phyloP scores from a whole-genome alignment of 1,284 basidiomycete species.

The Entoloma clypeatum region DNA sequence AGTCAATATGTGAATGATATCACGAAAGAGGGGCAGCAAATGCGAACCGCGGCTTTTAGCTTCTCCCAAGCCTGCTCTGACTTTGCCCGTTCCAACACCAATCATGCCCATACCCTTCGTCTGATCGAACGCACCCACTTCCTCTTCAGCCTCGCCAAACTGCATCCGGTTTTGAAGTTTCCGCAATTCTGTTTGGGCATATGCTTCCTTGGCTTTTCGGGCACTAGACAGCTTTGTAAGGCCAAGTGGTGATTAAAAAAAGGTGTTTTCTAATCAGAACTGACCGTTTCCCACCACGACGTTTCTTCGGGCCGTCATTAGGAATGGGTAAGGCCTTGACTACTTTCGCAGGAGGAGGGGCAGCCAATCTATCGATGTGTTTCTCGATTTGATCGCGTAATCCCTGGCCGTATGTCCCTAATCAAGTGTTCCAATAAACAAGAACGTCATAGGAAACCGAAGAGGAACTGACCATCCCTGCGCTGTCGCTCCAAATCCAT shows the following conservation, averaged over 20 bases:
- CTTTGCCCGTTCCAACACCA: conserved; percentile 78
- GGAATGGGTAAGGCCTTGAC: conserved; percentile 95
- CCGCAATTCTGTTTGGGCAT: conserved; percentile 93
- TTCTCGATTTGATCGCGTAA: conserved; percentile 86
- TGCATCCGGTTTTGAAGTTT: conserved; percentile 97
- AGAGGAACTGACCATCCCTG: conserved; percentile 60
- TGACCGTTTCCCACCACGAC: conserved; percentile 90
- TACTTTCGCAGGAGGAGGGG: conserved; percentile 93
- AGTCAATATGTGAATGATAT: conserved; percentile 1
- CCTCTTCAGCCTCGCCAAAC: conserved; percentile 95
- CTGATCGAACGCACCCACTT: conserved; percentile 95
- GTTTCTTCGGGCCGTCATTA: conserved; percentile 92
- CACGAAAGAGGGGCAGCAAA: background rate
- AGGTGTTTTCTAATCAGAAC: conserved; percentile 19
- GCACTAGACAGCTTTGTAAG: conserved; percentile 50
- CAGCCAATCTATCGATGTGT: conserved; percentile 87
- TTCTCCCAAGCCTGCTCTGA: conserved; percentile 84
- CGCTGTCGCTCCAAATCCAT: conserved; percentile 85
- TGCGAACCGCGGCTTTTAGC: conserved; percentile 80
- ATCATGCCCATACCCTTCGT: conserved; percentile 98
- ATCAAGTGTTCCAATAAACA: background rate
- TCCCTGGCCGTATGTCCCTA: conserved; percentile 77
- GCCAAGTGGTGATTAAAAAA: conserved; percentile 5
- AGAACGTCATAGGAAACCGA: background rate
- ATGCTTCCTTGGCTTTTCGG: conserved; percentile 94